A percentile compares a stretch with the other conserved stretches of the same genome.
Evolutionary conservation across 129 eudicot species (phyloP).

Genomic region (Flaveria bidentis): DNA sequence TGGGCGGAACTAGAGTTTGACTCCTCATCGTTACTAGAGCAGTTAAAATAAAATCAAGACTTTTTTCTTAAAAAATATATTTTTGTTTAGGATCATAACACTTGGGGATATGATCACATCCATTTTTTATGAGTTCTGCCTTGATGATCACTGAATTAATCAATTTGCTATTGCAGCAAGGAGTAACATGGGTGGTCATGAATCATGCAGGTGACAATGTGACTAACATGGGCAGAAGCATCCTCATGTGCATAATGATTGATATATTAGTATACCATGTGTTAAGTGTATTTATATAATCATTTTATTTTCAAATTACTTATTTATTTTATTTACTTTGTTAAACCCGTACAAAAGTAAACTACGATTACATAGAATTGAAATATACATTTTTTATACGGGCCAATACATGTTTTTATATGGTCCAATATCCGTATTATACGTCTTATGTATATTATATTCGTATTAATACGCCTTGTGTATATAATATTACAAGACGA

Average conservation of each 20-base stretch:
- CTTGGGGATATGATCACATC: too few relatives aligned
- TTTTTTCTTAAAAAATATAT: too few relatives aligned
- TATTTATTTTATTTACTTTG: neutral
- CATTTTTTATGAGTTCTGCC: neutral
- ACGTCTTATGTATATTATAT: too few relatives aligned
- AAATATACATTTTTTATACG: neutral
- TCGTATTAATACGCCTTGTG: too few relatives aligned
- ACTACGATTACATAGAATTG: neutral
- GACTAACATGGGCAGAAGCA: slow-evolving; percentile 24
- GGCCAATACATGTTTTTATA: neutral
- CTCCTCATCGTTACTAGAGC: neutral
- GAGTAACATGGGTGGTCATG: slow-evolving; percentile 25
- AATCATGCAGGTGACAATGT: slow-evolving; percentile 23
- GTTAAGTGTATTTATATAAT: slow-evolving; percentile 6
- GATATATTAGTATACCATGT: slow-evolving; percentile 14
- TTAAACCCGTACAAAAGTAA: neutral
- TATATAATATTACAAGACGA: too few relatives aligned
- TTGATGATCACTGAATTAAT: neutral
- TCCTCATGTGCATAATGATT: slow-evolving; percentile 33
- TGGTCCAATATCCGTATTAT: neutral
- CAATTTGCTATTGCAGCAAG: slow-evolving; percentile 4
- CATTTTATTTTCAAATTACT: neutral
- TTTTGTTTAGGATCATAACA: too few relatives aligned
- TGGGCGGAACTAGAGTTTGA: neutral
- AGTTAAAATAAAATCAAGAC: too few relatives aligned